Evolutionary conservation across 2,329 filamentous ascomycete genomes (phyloP).

Genomic region (Aspergillus sojae): DNA sequence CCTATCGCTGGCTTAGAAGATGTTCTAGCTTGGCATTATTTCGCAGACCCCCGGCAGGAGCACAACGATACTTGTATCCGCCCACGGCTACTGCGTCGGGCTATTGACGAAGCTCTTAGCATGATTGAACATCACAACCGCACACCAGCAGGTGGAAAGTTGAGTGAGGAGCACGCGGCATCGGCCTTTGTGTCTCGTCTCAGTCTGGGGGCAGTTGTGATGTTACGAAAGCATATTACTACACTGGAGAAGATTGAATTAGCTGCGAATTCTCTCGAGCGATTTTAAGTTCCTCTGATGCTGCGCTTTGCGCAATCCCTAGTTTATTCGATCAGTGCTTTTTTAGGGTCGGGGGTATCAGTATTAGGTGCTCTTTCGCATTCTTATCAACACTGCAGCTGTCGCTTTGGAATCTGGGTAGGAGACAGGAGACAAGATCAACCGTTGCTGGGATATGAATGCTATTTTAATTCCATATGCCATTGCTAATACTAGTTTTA

Average conservation of each 20-base stretch:
- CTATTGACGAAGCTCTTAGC: slow-evolving; percentile 27
- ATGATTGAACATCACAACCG: slow-evolving; percentile 34
- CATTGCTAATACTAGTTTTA: not conserved
- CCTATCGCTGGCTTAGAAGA: slow-evolving; percentile 51
- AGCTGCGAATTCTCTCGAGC: not conserved
- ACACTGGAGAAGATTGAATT: slow-evolving; percentile 30
- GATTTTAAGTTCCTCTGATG: not conserved
- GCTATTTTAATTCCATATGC: not conserved
- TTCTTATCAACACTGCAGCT: not conserved
- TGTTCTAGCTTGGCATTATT: slow-evolving; percentile 58
- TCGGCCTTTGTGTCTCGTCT: slow-evolving; percentile 34
- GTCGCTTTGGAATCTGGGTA: not conserved
- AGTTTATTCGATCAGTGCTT: not conserved
- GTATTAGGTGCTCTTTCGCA: not conserved
- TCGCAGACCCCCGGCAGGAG: slow-evolving; percentile 20
- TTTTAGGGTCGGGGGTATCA: not conserved
- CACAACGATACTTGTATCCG: slow-evolving; percentile 6
- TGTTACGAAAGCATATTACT: slow-evolving; percentile 32
- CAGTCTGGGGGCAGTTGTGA: slow-evolving; percentile 36
- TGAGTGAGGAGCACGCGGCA: slow-evolving; percentile 19
- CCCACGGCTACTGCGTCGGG: slow-evolving; percentile 27
- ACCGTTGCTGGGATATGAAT: not conserved
- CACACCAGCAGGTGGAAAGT: slow-evolving; percentile 20
- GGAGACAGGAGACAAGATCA: not conserved
- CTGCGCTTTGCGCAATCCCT: not conserved